Percentiles rank a stretch among this genome's conserved stretches.
Conservation (phyloP, 257 asterid genomes). For the Solanum okadae region DNA sequence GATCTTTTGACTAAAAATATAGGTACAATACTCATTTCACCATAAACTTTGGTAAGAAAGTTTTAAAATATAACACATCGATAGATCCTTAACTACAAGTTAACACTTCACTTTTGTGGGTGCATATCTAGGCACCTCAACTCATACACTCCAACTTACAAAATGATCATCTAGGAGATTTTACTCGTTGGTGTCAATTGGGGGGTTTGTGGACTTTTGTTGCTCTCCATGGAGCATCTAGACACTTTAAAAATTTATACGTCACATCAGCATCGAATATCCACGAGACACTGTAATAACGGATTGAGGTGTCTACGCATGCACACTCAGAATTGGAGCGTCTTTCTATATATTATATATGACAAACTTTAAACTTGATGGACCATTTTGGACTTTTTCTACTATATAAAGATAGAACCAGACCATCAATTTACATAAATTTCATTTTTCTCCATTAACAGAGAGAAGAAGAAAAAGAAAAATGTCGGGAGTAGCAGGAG, state of each 20-base stretch:
- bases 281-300: background rate
- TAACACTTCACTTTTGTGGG: too few relatives aligned
- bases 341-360: too few relatives aligned
- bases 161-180: background rate
- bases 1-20: too few relatives aligned
- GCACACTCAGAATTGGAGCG: accelerated
- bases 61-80: too few relatives aligned
- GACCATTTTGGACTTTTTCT: background rate
- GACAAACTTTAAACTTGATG: background rate
- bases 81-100: too few relatives aligned
- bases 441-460: background rate
- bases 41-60: background rate
- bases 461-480: background rate
- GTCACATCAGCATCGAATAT: accelerated
- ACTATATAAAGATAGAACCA: background rate
- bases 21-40: background rate
- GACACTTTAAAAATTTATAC: background rate
- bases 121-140: background rate
- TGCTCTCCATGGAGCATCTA: background rate
- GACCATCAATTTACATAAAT: background rate
- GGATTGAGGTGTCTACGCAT: background rate
- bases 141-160: background rate
- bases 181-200: too few relatives aligned
- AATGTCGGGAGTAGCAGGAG: background rate
- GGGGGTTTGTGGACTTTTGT: too few relatives aligned